These are phyloP conservation scores for Nicotiana noctiflora DNA, from an alignment of 257 asterid species.

Conservation along the genomic window DNA sequence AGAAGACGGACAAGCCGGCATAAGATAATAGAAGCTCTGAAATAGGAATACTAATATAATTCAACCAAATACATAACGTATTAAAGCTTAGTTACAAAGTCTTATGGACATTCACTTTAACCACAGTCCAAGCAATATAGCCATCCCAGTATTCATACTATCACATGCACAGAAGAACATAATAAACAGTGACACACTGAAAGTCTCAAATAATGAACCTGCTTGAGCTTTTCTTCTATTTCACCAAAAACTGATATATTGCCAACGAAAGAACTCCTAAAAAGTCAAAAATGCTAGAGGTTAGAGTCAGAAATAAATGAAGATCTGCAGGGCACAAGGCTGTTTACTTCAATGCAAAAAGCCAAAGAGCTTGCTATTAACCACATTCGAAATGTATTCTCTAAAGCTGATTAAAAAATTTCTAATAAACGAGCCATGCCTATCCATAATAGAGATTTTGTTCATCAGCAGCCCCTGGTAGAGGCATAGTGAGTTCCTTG, in stretches of 20 bases:
- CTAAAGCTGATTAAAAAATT: background rate
- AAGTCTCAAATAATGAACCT: conserved; percentile 43
- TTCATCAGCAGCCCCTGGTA: background rate
- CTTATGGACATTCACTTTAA: background rate
- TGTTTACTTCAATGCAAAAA: background rate
- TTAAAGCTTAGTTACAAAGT: background rate
- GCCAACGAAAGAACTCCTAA: conserved; percentile 79
- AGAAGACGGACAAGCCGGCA: background rate
- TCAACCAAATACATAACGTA: background rate
- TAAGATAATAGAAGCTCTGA: background rate
- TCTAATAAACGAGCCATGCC: background rate
- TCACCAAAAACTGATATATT: conserved; percentile 62
- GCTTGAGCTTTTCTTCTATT: conserved; percentile 68
- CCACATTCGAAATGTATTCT: background rate
- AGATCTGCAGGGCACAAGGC: conserved; percentile 7
- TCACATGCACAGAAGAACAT: background rate
- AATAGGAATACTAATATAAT: background rate
- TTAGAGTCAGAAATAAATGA: conserved; percentile 13
- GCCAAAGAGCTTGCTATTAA: background rate
- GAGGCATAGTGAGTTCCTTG: background rate
- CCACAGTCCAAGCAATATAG: background rate
- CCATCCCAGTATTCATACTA: background rate
- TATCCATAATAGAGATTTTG: background rate
- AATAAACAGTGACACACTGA: background rate
- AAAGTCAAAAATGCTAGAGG: conserved; percentile 14